Conservation (phyloP, 768 basidiomycete species). For the Royoungia palumana region DNA sequence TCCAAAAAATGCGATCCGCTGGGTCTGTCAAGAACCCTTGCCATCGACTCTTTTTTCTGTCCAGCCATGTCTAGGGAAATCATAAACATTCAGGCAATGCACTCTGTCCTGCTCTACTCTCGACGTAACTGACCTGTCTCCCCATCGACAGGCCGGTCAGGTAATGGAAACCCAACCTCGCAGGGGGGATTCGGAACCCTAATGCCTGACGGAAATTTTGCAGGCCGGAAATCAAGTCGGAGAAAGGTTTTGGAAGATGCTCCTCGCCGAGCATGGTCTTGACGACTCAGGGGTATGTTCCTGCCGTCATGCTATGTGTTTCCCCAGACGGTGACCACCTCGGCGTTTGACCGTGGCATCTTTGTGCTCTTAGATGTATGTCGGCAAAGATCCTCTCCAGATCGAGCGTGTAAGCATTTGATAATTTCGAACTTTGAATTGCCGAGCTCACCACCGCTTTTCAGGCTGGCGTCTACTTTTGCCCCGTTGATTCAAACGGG, state of each 20-base stretch:
- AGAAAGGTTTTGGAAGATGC: conserved; percentile 85
- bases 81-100: conserved; percentile 69
- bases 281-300: conserved; percentile 59
- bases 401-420: conserved; percentile 58
- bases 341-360: conserved; percentile 8
- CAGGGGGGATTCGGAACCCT: conserved; percentile 3
- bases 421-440: background rate
- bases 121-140: conserved; percentile 7
- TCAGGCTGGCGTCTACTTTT: conserved; percentile 81
- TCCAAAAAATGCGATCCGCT: conserved; percentile 14
- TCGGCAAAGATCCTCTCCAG: conserved; percentile 71
- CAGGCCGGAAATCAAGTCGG: conserved; percentile 79
- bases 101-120: background rate
- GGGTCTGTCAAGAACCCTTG: background rate
- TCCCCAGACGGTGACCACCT: conserved; percentile 15
- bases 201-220: conserved; percentile 19
- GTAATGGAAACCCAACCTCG: conserved; percentile 33
- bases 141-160: conserved; percentile 58
- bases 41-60: conserved; percentile 15
- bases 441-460: background rate
- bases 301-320: conserved; percentile 4
- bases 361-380: conserved; percentile 49
- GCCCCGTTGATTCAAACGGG: conserved; percentile 53
- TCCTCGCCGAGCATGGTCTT: conserved; percentile 83
- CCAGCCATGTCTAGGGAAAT: conserved; percentile 71